Evolutionary conservation across 768 basidiomycete species (phyloP), one percentile per base, ranked within the genome.

Genomic region (Lentinula sp.): DNA sequence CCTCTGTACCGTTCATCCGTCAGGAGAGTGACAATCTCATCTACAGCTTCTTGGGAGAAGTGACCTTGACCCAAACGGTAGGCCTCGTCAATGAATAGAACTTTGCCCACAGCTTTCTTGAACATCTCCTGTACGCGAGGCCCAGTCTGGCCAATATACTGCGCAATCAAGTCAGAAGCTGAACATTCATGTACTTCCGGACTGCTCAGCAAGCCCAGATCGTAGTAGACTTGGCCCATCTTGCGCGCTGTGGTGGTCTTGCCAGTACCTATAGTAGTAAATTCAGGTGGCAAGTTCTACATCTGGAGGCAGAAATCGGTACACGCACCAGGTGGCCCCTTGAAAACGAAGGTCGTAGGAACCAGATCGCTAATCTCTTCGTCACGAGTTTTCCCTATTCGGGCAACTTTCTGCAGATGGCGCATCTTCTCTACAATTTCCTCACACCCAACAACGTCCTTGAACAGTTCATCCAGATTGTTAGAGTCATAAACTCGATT

Each of bases 11-110:
- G 65, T 1, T 77, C 76, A 23, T 77, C 72, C 2, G 80, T 81
- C 66, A 80, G 67, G 2, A 76, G 64, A 28, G 46, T 80, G 8
- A 89, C 88, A 31, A 89, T 68, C 64, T 89, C 88, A 68, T 89
- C 88, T 34, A 87, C 79, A 6, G 88, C 88, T 68, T 89, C 88
- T 67, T 86, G 77, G 1, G 86, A 85, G 63, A 87, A 89, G 0
- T 74, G 81, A 0, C 86, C 87, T 51, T 85, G 76, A 7, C 76
- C 69, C 11, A 89, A 75, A 28, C 86, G 75, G 65, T 89, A 89
- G 0, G 88, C 88, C 63, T 89, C 88, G 58, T 89, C 88, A 56
- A 89, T 76, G 72, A 89, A 89, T 0, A 89, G 75, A 3, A 89
- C 86, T 45, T 80, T 78, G 0, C 88, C 88, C 0, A 87, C 75